Percentiles rank a stretch among this genome's conserved stretches.
Conservation (phyloP, 1,284 basidiomycete genomes). For the Acaromyces ingoldii region DNA sequence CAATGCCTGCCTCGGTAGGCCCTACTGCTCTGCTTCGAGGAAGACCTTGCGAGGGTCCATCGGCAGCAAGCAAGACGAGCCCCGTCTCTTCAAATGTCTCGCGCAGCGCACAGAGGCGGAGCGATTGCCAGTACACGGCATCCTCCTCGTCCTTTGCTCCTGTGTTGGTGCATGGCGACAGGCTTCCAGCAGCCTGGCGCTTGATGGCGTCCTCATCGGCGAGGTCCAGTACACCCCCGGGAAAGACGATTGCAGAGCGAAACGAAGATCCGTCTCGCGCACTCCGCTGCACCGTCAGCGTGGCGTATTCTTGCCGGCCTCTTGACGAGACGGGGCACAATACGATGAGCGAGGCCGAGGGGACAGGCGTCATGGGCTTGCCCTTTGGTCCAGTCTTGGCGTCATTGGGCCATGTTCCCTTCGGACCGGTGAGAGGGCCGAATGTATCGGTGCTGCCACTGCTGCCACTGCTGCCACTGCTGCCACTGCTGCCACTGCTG, state of each 20-base stretch:
- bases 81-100: constrained; percentile 47
- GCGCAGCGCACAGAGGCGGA: constrained; percentile 36
- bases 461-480: too few species aligned
- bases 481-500: too few species aligned
- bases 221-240: constrained; percentile 37
- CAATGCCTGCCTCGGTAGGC: constrained; percentile 30
- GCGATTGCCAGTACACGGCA: constrained; percentile 19
- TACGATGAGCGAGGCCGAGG: constrained; percentile 39
- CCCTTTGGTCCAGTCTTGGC: constrained; percentile 16
- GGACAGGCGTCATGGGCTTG: constrained; percentile 40
- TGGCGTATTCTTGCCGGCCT: constrained; percentile 14
- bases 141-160: constrained; percentile 11
- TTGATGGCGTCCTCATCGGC: constrained; percentile 27
- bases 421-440: too few species aligned
- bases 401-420: constrained; percentile 5
- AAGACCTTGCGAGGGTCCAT: constrained; percentile 9
- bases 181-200: background rate
- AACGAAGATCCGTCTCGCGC: constrained; percentile 37
- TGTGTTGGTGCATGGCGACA: background rate
- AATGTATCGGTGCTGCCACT: too few species aligned
- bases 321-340: constrained; percentile 23
- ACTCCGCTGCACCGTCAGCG: constrained; percentile 38
- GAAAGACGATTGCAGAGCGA: constrained; percentile 43
- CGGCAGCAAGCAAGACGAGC: constrained; percentile 30
- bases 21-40: constrained; percentile 34